phyloP scores from a whole-genome alignment of 768 basidiomycete genomes.

The Crassisporium funariophilum region DNA sequence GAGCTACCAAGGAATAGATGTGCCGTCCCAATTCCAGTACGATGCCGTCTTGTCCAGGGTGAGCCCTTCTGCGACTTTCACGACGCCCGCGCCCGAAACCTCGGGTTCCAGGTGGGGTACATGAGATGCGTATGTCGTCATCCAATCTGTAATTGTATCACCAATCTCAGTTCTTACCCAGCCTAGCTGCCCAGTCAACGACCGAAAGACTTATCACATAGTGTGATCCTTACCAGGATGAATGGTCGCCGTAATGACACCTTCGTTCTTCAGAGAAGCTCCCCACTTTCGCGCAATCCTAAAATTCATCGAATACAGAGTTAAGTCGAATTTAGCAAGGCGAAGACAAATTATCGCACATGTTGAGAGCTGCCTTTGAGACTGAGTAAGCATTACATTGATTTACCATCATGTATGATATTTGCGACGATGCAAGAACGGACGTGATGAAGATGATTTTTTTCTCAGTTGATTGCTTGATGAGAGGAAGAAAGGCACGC shows the following conservation, averaged over 20 bases:
- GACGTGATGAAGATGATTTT: slow-evolving; percentile 25
- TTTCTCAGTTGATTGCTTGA: slow-evolving; percentile 21
- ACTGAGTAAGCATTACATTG: slow-evolving; percentile 19
- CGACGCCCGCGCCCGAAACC: slow-evolving; percentile 15
- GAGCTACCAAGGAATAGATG: too few species aligned
- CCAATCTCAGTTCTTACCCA: slow-evolving; percentile 25
- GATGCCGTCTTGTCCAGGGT: slow-evolving; percentile 17
- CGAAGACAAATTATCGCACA: slow-evolving; percentile 12
- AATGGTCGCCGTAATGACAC: slow-evolving; percentile 22
- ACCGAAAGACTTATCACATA: background rate
- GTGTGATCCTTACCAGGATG: slow-evolving; percentile 19
- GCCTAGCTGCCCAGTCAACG: too few species aligned
- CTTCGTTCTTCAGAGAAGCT: slow-evolving; percentile 21
- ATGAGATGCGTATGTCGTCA: slow-evolving; percentile 20
- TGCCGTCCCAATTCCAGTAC: too few species aligned
- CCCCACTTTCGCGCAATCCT: slow-evolving; percentile 29
- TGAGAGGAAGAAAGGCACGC: slow-evolving; percentile 23
- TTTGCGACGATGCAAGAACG: slow-evolving; percentile 21
- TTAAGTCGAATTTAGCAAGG: background rate
- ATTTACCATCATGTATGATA: slow-evolving; percentile 6
- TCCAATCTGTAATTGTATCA: slow-evolving; percentile 20
- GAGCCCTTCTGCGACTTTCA: slow-evolving; percentile 16
- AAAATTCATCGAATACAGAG: too few species aligned
- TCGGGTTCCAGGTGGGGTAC: slow-evolving; percentile 20
- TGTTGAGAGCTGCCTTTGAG: slow-evolving; percentile 22